These are phyloP conservation scores for Daedaleopsis nitida DNA, from an alignment of 768 basidiomycete species.

Conservation along the genomic window DNA sequence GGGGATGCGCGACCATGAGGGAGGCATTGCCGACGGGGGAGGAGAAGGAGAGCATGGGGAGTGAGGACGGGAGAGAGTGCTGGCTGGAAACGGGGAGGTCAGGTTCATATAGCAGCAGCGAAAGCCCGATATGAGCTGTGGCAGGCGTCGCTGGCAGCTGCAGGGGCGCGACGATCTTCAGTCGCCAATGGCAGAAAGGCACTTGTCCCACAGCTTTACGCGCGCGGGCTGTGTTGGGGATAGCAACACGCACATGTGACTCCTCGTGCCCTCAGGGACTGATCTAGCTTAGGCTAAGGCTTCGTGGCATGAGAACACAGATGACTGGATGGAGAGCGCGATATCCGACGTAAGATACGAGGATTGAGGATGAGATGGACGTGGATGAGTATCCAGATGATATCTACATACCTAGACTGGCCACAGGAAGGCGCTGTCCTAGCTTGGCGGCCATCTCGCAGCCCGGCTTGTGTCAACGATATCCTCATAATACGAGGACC, in stretches of 20 bases:
- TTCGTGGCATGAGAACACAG: too few relatives aligned
- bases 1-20: conserved; percentile 6
- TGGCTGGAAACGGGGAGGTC: background rate
- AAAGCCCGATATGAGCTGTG: background rate
- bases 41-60: conserved; percentile 19
- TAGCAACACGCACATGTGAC: background rate
- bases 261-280: background rate
- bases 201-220: background rate
- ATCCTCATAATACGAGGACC: too few relatives aligned
- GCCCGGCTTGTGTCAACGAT: too few relatives aligned
- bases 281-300: too few relatives aligned
- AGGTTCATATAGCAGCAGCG: conserved; percentile 8
- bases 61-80: conserved; percentile 8
- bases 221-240: background rate
- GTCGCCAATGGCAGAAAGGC: background rate
- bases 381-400: too few relatives aligned
- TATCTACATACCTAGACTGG: too few relatives aligned
- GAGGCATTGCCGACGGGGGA: conserved; percentile 8
- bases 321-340: background rate
- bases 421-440: too few relatives aligned
- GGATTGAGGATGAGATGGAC: too few relatives aligned
- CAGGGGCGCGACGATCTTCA: conserved; percentile 10
- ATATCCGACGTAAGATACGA: too few relatives aligned
- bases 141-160: background rate
- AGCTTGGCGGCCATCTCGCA: too few relatives aligned